Evolutionary conservation across 148 eudicot species (phyloP), one percentile per base, ranked within the genome.

Genomic region (Hydrangea macrophylla): DNA sequence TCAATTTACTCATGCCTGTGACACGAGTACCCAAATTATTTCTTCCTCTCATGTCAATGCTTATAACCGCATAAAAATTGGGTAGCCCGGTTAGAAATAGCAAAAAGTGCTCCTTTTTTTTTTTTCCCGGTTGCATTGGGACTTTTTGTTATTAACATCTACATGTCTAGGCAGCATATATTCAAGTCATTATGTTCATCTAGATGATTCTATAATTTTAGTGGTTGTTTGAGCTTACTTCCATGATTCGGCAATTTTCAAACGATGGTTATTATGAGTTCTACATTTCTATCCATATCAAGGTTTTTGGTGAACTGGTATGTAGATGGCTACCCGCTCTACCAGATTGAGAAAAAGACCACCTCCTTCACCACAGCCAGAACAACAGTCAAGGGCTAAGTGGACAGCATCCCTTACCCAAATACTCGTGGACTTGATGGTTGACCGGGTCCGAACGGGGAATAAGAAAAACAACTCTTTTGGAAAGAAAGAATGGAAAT

Each of bases 371-470:
- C 88, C 76, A 65, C 80, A 73, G 51, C 75, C 70, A 57, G 87
- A 81, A 65, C 81, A 74, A 62, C 81, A 73, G 64, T 65, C 76
- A 8, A 87, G 96, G 73, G 90, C 92, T 6, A 87, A 81, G 72
- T 90, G 96, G 96, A 87, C 96, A 70, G n/a, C 70, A 2, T 37
- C 81, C 25, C 81, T 90, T 37, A 85, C 86, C 13, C 81, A 83
- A 77, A 70, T 81, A 32, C 76, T 90, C 57, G 88, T 73, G 15
- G 88, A 87, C 63, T 70, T 90, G 83, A 73, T 87, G 96, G 90
- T 81, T 65, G 90, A 87, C 25, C 79, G 85, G 65, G 81, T 85
- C 58, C 73, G 71, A 13, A 82, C 74, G 73, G 85, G 80, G 42
- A 83, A 84, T 62, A 77, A 55, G 64, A 74, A 69, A 37, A 86